These are phyloP conservation scores for Rhizophagus clarus DNA, from an alignment of 192 early-diverging fungal species.

Conservation along the genomic window DNA sequence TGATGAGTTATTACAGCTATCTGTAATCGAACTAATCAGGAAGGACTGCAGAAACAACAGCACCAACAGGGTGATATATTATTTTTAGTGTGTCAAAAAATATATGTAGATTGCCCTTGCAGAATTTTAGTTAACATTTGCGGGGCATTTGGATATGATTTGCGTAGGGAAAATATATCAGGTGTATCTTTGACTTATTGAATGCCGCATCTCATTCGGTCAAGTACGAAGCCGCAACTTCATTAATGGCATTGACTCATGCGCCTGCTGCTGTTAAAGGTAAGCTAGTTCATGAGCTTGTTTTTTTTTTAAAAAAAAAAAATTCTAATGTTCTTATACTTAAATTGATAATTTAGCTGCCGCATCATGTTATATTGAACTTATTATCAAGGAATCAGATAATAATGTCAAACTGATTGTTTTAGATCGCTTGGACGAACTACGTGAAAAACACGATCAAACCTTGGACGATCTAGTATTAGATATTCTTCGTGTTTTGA, in stretches of 20 bases:
- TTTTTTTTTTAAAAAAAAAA: slow-evolving; percentile 16
- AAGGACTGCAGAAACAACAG: slow-evolving; percentile 82
- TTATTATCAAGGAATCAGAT: slow-evolving; percentile 91
- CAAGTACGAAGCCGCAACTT: slow-evolving; percentile 96
- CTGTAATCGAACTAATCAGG: slow-evolving; percentile 92
- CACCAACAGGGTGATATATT: slow-evolving; percentile 72
- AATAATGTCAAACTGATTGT: slow-evolving; percentile 99
- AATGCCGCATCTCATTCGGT: slow-evolving; percentile 83
- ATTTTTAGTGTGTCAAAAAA: neutral
- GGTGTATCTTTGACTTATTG: slow-evolving; percentile 86
- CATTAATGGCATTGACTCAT: slow-evolving; percentile 84
- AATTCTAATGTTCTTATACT: neutral
- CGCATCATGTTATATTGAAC: slow-evolving; percentile 86
- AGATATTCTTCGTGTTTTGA: slow-evolving; percentile 91
- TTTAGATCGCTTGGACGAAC: slow-evolving; percentile 84
- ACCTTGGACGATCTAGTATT: slow-evolving; percentile 93
- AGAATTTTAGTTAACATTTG: slow-evolving; percentile 2
- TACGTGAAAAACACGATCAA: slow-evolving; percentile 86
- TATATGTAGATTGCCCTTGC: neutral
- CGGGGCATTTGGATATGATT: neutral
- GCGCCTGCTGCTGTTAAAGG: slow-evolving; percentile 90
- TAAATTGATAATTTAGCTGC: slow-evolving; percentile 61
- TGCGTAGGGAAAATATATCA: slow-evolving; percentile 83
- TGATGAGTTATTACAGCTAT: slow-evolving; percentile 93
- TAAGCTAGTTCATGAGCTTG: slow-evolving; percentile 24